Conservation (phyloP, 1,284 basidiomycete genomes). For the Boletus hoseneyae region DNA sequence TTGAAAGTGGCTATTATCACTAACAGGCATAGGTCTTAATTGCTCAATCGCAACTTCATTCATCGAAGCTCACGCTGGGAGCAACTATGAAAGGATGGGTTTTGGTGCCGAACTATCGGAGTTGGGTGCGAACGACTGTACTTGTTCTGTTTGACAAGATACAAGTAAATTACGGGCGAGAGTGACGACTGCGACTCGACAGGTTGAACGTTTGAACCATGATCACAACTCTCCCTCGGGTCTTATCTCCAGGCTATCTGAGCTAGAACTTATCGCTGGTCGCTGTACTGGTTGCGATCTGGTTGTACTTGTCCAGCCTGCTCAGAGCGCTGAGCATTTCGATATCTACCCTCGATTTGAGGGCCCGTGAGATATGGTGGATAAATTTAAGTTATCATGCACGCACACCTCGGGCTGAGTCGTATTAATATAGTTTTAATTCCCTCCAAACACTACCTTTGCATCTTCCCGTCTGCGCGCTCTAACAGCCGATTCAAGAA, state of each 20-base stretch:
- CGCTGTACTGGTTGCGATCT: neutral
- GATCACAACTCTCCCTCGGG: too few species aligned
- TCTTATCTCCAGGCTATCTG: neutral
- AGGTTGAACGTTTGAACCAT: too few species aligned
- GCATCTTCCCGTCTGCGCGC: neutral
- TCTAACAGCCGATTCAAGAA: neutral
- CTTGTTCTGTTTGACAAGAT: neutral
- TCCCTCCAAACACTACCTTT: conserved; percentile 1
- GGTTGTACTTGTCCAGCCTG: too few species aligned
- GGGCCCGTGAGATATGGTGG: conserved; percentile 26
- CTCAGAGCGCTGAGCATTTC: too few species aligned
- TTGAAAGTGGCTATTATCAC: neutral
- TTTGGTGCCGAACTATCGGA: too few species aligned
- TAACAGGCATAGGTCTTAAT: conserved; percentile 3
- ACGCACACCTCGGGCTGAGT: too few species aligned
- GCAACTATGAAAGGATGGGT: too few species aligned
- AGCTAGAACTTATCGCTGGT: neutral
- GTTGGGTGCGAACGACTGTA: neutral
- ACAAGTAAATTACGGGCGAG: too few species aligned
- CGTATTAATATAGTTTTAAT: neutral
- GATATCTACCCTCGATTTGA: too few species aligned
- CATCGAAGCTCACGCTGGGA: too few species aligned
- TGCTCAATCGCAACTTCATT: neutral
- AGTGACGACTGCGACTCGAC: too few species aligned
- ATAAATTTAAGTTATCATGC: conserved; percentile 23